Evolutionary conservation across 2,329 filamentous ascomycete species (phyloP), one percentile per base, ranked within the genome.

Genomic region (Xylariaceae sp.): DNA sequence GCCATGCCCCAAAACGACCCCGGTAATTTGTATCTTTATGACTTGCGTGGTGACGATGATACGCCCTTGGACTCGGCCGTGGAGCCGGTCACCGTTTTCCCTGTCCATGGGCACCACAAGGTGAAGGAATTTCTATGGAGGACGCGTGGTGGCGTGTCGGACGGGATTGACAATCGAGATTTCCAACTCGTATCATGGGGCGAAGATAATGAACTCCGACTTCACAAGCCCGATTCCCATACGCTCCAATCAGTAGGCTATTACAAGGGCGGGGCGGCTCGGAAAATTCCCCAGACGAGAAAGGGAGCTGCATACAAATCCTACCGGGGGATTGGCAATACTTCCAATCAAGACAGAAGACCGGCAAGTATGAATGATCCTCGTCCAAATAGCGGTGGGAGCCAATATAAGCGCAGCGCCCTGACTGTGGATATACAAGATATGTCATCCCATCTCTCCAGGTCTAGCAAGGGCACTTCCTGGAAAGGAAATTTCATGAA

Each of bases 161-260:
- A 89, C 51, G 80, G 81, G n/a, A 72, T 87, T 45, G 91, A 96
- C 64, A 77, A 91, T 58, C 83, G 92, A 63, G 91, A 96, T 50
- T 96, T 96, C 60, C 91, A 96, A 69, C 77, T 96, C 19, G 89
- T 96, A 0, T 91, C 91, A 0, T 96, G 91, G 91, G 91, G 91
- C 30, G 86, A 88, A 47, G 92, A 96, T 68, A 88, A 87, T 61
- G 83, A 91, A 65, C 76, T 96, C 32, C 85, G 88, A 47, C 76
- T 96, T 31, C 88, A 95, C 67, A 85, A 84, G 47, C 80, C 91
- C 26, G 80, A 89, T 41, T 73, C 82, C 1, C 74, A 83, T 30
- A 75, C 85, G 32, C 74, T 94, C 0, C 76, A 81, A 55, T 76
- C 80, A 1, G 86, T 95, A 12, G 89, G 89, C 2, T 88, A 89